Evolutionary conservation across 129 eudicot species (phyloP).

Genomic region (Apium graveolens): DNA sequence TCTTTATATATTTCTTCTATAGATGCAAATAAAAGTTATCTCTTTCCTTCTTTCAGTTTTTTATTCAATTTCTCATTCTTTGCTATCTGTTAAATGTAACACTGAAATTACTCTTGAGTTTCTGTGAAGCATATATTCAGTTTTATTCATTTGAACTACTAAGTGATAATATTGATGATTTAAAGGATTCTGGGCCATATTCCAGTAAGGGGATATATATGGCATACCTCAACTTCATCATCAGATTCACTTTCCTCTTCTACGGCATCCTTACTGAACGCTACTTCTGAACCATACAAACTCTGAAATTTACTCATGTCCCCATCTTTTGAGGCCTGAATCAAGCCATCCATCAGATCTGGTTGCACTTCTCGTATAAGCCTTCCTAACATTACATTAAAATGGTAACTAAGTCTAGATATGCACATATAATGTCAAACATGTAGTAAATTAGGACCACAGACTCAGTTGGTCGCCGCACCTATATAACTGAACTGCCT

Average conservation of each 20-base stretch:
- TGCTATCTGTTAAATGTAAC: neutral
- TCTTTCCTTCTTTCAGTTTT: neutral
- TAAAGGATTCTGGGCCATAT: neutral
- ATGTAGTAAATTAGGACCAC: neutral
- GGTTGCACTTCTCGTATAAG: conserved; percentile 68
- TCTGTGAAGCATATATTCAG: neutral
- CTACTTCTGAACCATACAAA: conserved; percentile 40
- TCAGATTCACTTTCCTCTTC: conserved; percentile 44
- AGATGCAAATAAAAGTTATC: neutral
- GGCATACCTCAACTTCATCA: conserved; percentile 55
- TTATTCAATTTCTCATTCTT: neutral
- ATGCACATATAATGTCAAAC: neutral
- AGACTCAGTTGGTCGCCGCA: conserved; percentile 13
- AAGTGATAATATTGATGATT: neutral
- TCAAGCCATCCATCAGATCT: conserved; percentile 64
- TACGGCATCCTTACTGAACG: conserved; percentile 26
- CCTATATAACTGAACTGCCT: conserved; percentile 91
- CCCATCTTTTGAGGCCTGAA: conserved; percentile 67
- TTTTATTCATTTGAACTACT: neutral
- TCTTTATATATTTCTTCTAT: neutral
- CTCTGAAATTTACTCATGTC: conserved; percentile 52
- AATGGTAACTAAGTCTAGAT: neutral
- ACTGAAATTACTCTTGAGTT: neutral
- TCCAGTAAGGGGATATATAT: neutral
- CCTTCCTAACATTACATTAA: conserved; percentile 44